Base-by-base conservation (phyloP, 129 eudicot species). In the Smallanthus sonchifolius region DNA sequence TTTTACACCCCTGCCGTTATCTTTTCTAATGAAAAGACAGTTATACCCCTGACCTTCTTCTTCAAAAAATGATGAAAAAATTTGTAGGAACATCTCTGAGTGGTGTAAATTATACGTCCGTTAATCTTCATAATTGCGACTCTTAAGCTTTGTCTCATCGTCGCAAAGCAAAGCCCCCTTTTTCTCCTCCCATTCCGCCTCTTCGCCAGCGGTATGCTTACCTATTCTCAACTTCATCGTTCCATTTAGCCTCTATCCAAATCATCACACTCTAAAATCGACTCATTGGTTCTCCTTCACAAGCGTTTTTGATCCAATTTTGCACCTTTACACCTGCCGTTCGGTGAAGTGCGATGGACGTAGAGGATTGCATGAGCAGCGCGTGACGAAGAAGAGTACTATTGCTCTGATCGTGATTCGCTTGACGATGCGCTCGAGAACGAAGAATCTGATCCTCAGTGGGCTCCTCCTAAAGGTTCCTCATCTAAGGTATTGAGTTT, bases 321-420 rank as follows among this genome's bases (percentile, higher is more conserved):
- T 19, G 68, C 10, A 16, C 60, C 13, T 4, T 40, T 35, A 7
- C 71, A 59, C 56, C 56, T 47, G 39, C 76, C 67, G 76, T 39
- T 73, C 44, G 47, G 52, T 64, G 6, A 54, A 76, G 13, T 45
- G 60, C 76, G 70, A 77, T 77, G 62, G 63, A 57, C 20, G 59
- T 76, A 77, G 96, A 85, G 67, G 95, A 87, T 82, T 85, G 73
- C 56, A 69, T 72, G 80, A 88, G 87, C 54, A 79, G 90, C 55
- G 89, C n/a, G 76, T 51, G 80, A 82, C 10, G 93, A 85, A 38
- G 92, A 89, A 34, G 92, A 90, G 35, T 72, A 79, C 77, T 86
- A 54, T 67, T 72, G 80, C 68, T 81, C 83, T 40, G 88, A 82
- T 79, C 76, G 68, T 28, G 92, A 86, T 4, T 89, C 89, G 60